Evolutionary conservation across 441 rosid genomes (phyloP).

Genomic region (Gossypium schwendimanii): DNA sequence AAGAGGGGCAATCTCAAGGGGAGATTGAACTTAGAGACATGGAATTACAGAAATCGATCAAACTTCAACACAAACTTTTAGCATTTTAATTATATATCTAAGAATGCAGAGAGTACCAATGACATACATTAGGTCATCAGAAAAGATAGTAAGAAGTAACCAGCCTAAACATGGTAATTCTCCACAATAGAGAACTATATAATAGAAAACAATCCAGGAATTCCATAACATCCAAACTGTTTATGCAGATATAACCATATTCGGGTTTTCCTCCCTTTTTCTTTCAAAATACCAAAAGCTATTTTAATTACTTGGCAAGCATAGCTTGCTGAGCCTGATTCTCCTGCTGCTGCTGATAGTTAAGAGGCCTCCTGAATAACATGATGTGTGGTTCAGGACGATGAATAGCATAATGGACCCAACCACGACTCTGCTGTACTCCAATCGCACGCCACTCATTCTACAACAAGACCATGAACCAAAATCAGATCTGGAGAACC

Average conservation of each 20-base stretch:
- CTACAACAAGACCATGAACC: slow-evolving; percentile 21
- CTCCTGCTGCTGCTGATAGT: slow-evolving; percentile 78
- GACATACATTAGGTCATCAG: slow-evolving; percentile 11
- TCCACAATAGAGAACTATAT: slow-evolving; percentile 19
- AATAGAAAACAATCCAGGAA: slow-evolving; percentile 1
- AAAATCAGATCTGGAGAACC: neutral
- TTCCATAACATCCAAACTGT: slow-evolving; percentile 8
- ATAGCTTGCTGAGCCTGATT: slow-evolving; percentile 47
- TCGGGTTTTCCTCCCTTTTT: slow-evolving; percentile 11
- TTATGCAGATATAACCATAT: slow-evolving; percentile 16
- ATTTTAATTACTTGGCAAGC: slow-evolving; percentile 41
- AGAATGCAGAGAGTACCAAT: neutral
- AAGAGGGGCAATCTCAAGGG: too few species aligned
- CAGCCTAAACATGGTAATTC: slow-evolving; percentile 20
- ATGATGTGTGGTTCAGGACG: slow-evolving; percentile 98
- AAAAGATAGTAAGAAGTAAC: neutral
- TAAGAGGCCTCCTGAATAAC: slow-evolving; percentile 95
- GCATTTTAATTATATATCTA: neutral
- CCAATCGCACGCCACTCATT: slow-evolving; percentile 92
- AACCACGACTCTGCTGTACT: slow-evolving; percentile 96
- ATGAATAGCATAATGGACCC: slow-evolving; percentile 97
- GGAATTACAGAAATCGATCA: neutral
- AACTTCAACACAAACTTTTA: neutral
- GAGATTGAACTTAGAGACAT: too few species aligned
- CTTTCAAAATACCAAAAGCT: neutral